phyloP scores from a whole-genome alignment of 208 protist species.

The Leptomonas pyrrhocoris region DNA sequence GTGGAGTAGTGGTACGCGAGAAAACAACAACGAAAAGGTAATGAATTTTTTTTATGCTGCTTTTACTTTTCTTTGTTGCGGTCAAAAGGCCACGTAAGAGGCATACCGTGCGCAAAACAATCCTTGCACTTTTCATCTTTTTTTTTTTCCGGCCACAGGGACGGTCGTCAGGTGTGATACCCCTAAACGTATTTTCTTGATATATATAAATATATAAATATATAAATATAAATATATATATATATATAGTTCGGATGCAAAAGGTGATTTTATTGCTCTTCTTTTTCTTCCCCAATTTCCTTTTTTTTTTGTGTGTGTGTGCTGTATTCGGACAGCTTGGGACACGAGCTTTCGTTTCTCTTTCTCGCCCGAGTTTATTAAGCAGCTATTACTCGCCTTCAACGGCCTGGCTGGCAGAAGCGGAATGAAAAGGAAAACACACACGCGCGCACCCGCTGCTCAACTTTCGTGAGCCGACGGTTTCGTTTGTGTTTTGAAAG shows the following conservation, averaged over 20 bases:
- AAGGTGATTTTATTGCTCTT: neutral
- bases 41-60: neutral
- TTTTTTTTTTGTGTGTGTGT: conserved; percentile 3
- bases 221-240: too few relatives aligned
- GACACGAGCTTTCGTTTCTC: conserved; percentile 1
- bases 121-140: conserved; percentile 4
- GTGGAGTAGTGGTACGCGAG: conserved; percentile 19
- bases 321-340: neutral
- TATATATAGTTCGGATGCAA: too few relatives aligned
- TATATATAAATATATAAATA: too few relatives aligned
- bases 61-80: conserved; percentile 11
- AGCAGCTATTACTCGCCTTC: neutral
- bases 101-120: too few relatives aligned
- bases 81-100: neutral
- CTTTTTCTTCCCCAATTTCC: conserved; percentile 10
- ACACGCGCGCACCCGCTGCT: neutral
- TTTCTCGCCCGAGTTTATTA: neutral
- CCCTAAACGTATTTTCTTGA: too few relatives aligned
- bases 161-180: neutral
- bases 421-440: neutral
- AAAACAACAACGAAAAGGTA: neutral
- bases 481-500: too few relatives aligned
- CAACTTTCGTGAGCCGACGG: too few relatives aligned
- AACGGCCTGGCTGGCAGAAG: neutral
- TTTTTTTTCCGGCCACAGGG: conserved; percentile 2